These are phyloP conservation scores for Gomphus bonarii DNA, from an alignment of 1,284 basidiomycete species.

Conservation along the genomic window DNA sequence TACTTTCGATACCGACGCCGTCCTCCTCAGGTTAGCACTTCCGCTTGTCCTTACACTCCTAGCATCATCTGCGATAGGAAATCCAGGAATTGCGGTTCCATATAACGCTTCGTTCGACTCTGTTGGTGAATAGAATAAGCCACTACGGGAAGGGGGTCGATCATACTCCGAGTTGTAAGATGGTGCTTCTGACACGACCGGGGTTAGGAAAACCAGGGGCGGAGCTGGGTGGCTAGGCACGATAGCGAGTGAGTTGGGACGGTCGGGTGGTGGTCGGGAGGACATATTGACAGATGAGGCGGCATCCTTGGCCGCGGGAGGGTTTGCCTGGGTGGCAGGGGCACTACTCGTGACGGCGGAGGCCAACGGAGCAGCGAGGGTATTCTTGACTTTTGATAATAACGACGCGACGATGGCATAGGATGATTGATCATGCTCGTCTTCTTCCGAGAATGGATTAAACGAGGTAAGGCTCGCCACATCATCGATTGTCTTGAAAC, in stretches of 20 bases:
- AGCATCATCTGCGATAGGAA: constrained; percentile 75
- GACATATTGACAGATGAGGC: constrained; percentile 33
- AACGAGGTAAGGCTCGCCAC: constrained; percentile 65
- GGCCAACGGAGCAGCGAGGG: constrained; percentile 53
- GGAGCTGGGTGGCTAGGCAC: constrained; percentile 51
- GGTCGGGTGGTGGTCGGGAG: constrained; percentile 37
- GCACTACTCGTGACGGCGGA: constrained; percentile 25
- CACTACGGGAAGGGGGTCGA: constrained; percentile 43
- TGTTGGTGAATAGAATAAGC: constrained; percentile 35
- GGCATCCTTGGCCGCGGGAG: constrained; percentile 31
- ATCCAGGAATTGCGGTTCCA: constrained; percentile 71
- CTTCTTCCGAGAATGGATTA: constrained; percentile 80
- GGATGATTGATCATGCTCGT: constrained; percentile 74
- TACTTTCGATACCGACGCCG: constrained; percentile 79
- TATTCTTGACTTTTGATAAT: constrained; percentile 68
- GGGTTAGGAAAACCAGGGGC: constrained; percentile 71
- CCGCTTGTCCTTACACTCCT: constrained; percentile 64
- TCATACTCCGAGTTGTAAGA: constrained; percentile 56
- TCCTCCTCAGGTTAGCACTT: constrained; percentile 49
- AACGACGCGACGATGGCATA: constrained; percentile 70
- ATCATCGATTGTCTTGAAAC: constrained; percentile 35
- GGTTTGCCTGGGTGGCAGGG: constrained; percentile 19
- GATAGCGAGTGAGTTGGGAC: constrained; percentile 43
- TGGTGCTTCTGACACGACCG: constrained; percentile 64
- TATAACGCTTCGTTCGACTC: constrained; percentile 50